phyloP scores from a whole-genome alignment of 2,329 filamentous ascomycete genomes.

The Paraconiothyrium sp. region DNA sequence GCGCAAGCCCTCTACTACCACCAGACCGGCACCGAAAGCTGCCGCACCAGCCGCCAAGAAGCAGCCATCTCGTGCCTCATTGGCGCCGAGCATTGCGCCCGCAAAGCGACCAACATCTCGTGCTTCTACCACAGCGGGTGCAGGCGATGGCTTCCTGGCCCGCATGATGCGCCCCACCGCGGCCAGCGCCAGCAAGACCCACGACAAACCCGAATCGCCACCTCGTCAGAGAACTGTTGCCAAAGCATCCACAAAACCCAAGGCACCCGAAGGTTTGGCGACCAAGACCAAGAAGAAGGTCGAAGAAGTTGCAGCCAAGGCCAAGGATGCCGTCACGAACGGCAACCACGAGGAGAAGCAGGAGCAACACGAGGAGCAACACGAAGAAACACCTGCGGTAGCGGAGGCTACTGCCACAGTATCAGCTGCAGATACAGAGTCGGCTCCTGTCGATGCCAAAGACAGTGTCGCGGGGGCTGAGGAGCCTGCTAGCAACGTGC shows the following conservation, averaged over 20 bases:
- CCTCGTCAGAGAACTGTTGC: conserved; percentile 43
- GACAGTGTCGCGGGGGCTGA: conserved; percentile 7
- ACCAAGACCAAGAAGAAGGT: conserved; percentile 51
- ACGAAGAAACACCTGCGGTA: not conserved
- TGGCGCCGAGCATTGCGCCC: conserved; percentile 40
- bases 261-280: conserved; percentile 34
- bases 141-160: conserved; percentile 78
- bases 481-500: not conserved
- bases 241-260: conserved; percentile 32
- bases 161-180: conserved; percentile 83
- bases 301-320: conserved; percentile 44
- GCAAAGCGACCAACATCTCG: conserved; percentile 62
- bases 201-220: conserved; percentile 64
- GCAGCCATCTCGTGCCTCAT: conserved; percentile 48
- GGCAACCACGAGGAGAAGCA: conserved; percentile 32
- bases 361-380: not conserved
- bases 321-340: conserved; percentile 45
- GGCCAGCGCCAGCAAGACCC: conserved; percentile 72
- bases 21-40: conserved; percentile 40
- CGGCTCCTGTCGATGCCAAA: not conserved
- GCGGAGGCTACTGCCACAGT: not conserved
- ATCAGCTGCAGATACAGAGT: not conserved
- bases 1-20: conserved; percentile 51
- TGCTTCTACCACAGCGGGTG: conserved; percentile 61
- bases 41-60: conserved; percentile 38